phyloP scores from a whole-genome alignment of 768 basidiomycete genomes.

The Termitomyces titanicus region DNA sequence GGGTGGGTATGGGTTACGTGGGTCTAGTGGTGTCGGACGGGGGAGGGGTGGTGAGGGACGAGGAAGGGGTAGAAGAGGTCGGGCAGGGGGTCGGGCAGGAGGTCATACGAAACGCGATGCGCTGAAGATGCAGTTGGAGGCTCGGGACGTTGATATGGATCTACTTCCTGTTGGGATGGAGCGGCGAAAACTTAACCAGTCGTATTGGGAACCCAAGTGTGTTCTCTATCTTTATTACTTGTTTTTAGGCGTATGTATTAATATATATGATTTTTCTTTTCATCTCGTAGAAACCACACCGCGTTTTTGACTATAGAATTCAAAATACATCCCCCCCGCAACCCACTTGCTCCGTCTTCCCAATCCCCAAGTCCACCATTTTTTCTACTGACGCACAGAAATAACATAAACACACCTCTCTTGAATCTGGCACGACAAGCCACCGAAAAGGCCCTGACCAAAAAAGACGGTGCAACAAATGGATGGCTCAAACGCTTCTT shows the following conservation, averaged over 20 bases:
- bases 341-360: conserved; percentile 39
- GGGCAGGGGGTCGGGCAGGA: conserved; percentile 7
- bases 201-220: conserved; percentile 79
- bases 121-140: conserved; percentile 65
- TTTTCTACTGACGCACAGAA: conserved; percentile 62
- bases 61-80: conserved; percentile 28
- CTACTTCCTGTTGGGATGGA: conserved; percentile 83
- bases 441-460: conserved; percentile 24
- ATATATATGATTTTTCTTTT: conserved; percentile 2
- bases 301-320: conserved; percentile 73
- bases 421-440: conserved; percentile 33
- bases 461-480: conserved; percentile 40
- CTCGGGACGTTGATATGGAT: conserved; percentile 69
- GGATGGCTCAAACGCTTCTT: conserved; percentile 56
- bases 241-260: conserved; percentile 4
- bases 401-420: conserved; percentile 47
- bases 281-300: conserved; percentile 52
- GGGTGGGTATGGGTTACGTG: conserved; percentile 47
- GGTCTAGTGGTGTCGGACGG: conserved; percentile 17
- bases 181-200: conserved; percentile 71
- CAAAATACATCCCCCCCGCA: conserved; percentile 53
- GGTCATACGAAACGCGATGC: conserved; percentile 59
- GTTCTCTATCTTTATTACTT: conserved; percentile 23
- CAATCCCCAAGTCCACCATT: conserved; percentile 35
- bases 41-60: conserved; percentile 15